These are phyloP conservation scores for Lactuca sativa DNA, from an alignment of 129 eudicot genomes.

Conservation along the genomic window DNA sequence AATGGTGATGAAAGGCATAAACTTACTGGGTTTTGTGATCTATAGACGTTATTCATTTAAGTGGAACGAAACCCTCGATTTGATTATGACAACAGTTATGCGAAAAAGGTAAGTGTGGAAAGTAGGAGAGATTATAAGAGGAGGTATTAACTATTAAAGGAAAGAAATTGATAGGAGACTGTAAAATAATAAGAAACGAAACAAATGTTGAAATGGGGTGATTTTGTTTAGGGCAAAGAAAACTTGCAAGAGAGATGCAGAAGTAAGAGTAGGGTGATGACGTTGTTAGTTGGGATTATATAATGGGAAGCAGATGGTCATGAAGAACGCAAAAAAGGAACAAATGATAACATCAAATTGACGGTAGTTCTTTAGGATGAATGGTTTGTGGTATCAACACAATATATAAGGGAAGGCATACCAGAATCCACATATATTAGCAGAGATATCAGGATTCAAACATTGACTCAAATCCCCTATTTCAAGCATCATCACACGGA, in stretches of 20 bases:
- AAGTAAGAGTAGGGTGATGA: not conserved
- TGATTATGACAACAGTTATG: slow-evolving; percentile 6
- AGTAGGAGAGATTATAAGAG: not conserved
- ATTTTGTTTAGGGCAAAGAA: slow-evolving; percentile 8
- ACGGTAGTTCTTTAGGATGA: too few species aligned
- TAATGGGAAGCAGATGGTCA: not conserved
- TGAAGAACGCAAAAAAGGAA: too few species aligned
- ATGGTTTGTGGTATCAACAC: too few species aligned
- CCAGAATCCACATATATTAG: too few species aligned
- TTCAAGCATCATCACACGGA: too few species aligned
- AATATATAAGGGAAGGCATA: too few species aligned
- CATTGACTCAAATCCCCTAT: too few species aligned
- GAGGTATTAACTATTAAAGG: not conserved
- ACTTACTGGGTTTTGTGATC: slow-evolving; percentile 21
- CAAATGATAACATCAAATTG: too few species aligned
- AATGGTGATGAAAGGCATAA: not conserved
- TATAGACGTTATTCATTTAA: not conserved
- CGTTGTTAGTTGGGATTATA: slow-evolving; percentile 11
- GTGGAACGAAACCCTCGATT: not conserved
- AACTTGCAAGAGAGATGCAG: not conserved
- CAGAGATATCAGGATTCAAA: too few species aligned
- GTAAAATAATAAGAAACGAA: not conserved
- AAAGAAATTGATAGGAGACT: not conserved
- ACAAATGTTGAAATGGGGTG: slow-evolving; percentile 6
- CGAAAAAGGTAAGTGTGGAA: not conserved